Conservation (phyloP, 2,329 filamentous ascomycete species). For the Scolecobasidium constrictum region DNA sequence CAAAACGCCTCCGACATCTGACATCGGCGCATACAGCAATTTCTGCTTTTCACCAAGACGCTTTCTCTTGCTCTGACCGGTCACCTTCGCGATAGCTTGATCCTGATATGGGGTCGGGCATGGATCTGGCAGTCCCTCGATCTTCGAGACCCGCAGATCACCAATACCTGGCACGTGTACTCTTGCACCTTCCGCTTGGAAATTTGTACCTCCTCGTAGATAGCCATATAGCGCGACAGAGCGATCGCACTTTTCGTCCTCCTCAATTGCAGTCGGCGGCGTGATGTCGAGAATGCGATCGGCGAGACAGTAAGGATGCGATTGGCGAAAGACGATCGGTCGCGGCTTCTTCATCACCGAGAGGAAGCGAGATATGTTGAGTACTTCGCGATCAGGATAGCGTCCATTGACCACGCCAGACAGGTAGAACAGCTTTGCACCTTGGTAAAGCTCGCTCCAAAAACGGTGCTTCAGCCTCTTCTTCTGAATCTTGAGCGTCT, state of each 20-base stretch:
- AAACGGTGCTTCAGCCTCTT: constrained; percentile 92
- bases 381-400: constrained; percentile 91
- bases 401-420: constrained; percentile 93
- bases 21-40: constrained; percentile 93
- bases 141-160: constrained; percentile 70
- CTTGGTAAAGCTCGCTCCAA: constrained; percentile 95
- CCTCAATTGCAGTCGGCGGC: constrained; percentile 81
- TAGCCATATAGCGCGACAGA: constrained; percentile 90
- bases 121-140: constrained; percentile 84
- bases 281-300: constrained; percentile 95
- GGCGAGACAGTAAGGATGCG: constrained; percentile 85
- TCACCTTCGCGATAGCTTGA: constrained; percentile 71
- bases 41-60: constrained; percentile 94
- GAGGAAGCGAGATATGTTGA: constrained; percentile 89
- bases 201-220: constrained; percentile 88
- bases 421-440: constrained; percentile 92
- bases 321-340: constrained; percentile 92
- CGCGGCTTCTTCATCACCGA: constrained; percentile 99
- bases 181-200: constrained; percentile 70
- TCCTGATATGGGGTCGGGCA: constrained; percentile 91
- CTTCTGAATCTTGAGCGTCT: constrained; percentile 84
- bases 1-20: constrained; percentile 87
- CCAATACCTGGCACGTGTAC: constrained; percentile 90
- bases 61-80: constrained; percentile 69
- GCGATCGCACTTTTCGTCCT: constrained; percentile 79